Base-by-base conservation (phyloP, 441 rosid genomes). In the Eutrema salsugineum region DNA sequence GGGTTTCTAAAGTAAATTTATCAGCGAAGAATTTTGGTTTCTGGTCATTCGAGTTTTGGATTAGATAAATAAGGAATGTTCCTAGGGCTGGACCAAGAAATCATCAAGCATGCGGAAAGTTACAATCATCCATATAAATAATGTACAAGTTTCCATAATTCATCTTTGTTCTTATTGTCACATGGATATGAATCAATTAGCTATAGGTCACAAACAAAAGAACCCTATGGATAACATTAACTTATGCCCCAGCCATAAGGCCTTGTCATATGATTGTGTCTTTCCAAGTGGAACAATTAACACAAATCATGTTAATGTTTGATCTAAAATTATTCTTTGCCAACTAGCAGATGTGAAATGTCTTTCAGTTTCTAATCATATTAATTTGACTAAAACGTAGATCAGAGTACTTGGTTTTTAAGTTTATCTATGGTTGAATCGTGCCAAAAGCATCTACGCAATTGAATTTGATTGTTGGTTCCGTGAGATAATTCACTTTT, bases 281-380 rank as follows among this genome's bases (percentile, higher is more conserved):
- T 73, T 32, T n/a, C 54, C 62, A 40, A 59, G 22, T 50, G 51
- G 62, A 70, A 42, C 40, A 51, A 40, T 28, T 27, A 8, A 19
- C n/a, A 57, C 20, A 2, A 15, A 9, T 22, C 36, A 24, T 50
- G 50, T 50, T 30, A 5, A 57, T 28, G 60, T 39, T 50, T 56
- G 16, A 33, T 9, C 12, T 28, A 43, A 53, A 10, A 51, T 22
- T 72, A 27, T 56, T 36, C 3, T 39, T 6, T 65, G 54, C 66
- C 71, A 57, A 66, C 66, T 48, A 47, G 8, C 20, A 39, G 35
- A 47, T 44, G 24, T 63, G 11, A 17, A 27, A 11, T 53, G 65
- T 60, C 15, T 72, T 81, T 80, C 89, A 72, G 87, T 85, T 79
- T 86, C 20, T 84, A 87, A 88, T 9, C 89, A 87, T 70, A 83